Conservation (phyloP, 345 rosid species). For the Adansonia digitata region DNA sequence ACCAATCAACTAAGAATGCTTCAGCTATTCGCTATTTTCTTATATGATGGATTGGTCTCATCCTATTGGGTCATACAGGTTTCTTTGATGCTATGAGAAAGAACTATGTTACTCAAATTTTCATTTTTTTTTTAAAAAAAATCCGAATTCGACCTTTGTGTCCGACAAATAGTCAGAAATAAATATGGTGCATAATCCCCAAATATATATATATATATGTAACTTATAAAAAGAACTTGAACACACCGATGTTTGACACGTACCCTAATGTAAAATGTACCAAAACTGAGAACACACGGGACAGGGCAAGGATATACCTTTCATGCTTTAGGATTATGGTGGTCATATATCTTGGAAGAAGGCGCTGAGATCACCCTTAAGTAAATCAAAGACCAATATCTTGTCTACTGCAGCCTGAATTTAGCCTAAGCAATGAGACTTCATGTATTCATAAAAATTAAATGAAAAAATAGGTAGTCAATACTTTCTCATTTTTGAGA, state of each 20-base stretch:
- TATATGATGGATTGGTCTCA: background rate
- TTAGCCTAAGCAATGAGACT: background rate
- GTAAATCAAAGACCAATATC: conserved; percentile 55
- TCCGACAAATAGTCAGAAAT: background rate
- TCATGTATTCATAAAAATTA: background rate
- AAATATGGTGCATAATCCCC: background rate
- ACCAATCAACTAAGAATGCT: background rate
- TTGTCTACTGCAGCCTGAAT: conserved; percentile 67
- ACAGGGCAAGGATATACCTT: conserved; percentile 10
- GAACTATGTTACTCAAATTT: too few species aligned
- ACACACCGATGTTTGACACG: too few species aligned
- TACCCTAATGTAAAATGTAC: background rate
- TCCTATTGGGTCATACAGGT: background rate
- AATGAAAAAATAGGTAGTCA: background rate
- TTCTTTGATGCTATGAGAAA: background rate
- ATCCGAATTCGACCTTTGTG: too few species aligned
- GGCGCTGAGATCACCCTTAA: conserved; percentile 46
- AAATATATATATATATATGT: too few species aligned
- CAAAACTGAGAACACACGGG: background rate
- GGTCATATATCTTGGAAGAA: conserved; percentile 58
- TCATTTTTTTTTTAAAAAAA: too few species aligned
- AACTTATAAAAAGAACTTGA: too few species aligned
- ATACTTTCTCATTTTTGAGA: background rate
- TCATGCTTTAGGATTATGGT: conserved; percentile 18
- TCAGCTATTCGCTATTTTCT: background rate